phyloP scores from a whole-genome alignment of 495 filamentous ascomycete genomes.

The Xylaria longipes region DNA sequence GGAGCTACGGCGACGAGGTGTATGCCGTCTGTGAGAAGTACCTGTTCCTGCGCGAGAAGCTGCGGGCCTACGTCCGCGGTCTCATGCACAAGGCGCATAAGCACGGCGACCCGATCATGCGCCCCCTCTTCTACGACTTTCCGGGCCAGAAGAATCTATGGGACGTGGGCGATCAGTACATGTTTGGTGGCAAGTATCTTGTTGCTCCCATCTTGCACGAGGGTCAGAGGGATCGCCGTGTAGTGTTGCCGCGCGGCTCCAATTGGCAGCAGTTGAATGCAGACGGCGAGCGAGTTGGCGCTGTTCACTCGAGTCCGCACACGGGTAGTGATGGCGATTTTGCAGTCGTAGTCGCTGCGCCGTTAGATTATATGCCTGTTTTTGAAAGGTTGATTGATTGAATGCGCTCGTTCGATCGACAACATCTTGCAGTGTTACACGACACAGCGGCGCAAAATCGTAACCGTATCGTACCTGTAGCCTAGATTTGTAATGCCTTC shows the following conservation, averaged over 20 bases:
- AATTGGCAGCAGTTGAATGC: slow-evolving; percentile 44
- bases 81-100: slow-evolving; percentile 63
- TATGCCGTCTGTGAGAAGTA: slow-evolving; percentile 64
- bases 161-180: slow-evolving; percentile 60
- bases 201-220: slow-evolving; percentile 56
- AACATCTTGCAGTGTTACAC: not conserved
- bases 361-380: slow-evolving; percentile 59
- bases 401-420: not conserved
- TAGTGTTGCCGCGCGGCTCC: slow-evolving; percentile 56
- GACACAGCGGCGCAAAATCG: not conserved
- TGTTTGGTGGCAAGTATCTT: slow-evolving; percentile 62
- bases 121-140: slow-evolving; percentile 64
- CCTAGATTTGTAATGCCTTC: not conserved
- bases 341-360: slow-evolving; percentile 51
- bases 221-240: slow-evolving; percentile 47
- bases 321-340: slow-evolving; percentile 42
- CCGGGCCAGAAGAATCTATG: slow-evolving; percentile 55
- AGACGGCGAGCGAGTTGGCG: slow-evolving; percentile 36
- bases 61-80: slow-evolving; percentile 56
- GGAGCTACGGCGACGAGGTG: slow-evolving; percentile 62
- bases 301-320: slow-evolving; percentile 24
- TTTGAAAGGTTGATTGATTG: slow-evolving; percentile 35
- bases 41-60: slow-evolving; percentile 57
- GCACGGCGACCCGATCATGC: slow-evolving; percentile 61
- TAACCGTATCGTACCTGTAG: not conserved